phyloP scores from a whole-genome alignment of 1,139 yeast species.

The Pichia sp. region DNA sequence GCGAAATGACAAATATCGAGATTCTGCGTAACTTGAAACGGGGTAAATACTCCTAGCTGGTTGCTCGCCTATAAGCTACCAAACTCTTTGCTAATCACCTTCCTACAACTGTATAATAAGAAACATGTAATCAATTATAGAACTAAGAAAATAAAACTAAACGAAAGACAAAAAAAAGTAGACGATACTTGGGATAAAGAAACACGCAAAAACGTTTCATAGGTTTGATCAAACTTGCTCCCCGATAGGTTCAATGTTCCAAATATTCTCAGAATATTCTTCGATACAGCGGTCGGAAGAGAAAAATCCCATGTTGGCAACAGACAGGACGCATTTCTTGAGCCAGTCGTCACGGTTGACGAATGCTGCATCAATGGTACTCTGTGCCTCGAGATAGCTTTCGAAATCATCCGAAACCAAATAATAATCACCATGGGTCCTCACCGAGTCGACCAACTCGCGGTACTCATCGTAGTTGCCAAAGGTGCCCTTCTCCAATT shows the following conservation, averaged over 20 bases:
- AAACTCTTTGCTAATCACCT: not conserved
- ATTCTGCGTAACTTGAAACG: not conserved
- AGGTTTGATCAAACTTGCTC: constrained; percentile 25
- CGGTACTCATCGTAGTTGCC: constrained; percentile 69
- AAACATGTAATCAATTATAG: not conserved
- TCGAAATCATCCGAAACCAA: constrained; percentile 87
- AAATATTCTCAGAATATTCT: constrained; percentile 88
- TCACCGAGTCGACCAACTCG: constrained; percentile 64
- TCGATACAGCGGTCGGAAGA: constrained; percentile 86
- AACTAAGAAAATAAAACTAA: not conserved
- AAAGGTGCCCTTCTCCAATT: constrained; percentile 65
- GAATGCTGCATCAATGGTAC: constrained; percentile 67
- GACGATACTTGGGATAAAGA: too few relatives aligned
- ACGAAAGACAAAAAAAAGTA: too few relatives aligned
- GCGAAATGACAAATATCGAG: not conserved
- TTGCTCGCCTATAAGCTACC: too few relatives aligned
- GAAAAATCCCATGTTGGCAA: constrained; percentile 93
- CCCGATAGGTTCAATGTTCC: constrained; percentile 78
- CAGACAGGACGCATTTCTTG: constrained; percentile 69
- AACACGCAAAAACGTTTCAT: too few relatives aligned
- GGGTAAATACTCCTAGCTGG: not conserved
- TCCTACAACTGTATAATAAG: not conserved
- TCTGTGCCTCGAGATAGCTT: constrained; percentile 77
- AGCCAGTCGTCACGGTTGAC: constrained; percentile 67
- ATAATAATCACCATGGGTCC: constrained; percentile 76